Conservation (phyloP, 176 grass and related monocot species). For the Cymbopogon citratus region DNA sequence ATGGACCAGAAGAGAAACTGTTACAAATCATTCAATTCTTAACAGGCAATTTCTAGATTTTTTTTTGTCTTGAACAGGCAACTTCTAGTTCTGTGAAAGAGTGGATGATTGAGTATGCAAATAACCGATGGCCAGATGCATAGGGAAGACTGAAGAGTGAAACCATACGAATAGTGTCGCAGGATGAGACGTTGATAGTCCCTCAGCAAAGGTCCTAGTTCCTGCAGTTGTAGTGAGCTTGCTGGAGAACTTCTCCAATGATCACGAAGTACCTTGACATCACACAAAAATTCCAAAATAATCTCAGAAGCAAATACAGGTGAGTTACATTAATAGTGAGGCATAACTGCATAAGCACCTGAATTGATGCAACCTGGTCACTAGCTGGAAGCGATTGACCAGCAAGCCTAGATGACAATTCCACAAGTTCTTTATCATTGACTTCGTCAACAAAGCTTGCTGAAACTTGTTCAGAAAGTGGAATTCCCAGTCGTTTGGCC, state of each 20-base stretch:
- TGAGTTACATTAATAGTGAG: not conserved
- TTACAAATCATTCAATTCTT: not conserved
- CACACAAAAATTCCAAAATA: slow-evolving; percentile 4
- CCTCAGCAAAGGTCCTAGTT: slow-evolving; percentile 69
- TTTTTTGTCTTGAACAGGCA: too few relatives aligned
- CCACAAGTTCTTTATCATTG: slow-evolving; percentile 76
- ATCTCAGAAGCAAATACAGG: slow-evolving; percentile 3
- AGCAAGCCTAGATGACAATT: slow-evolving; percentile 57
- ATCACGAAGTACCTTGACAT: slow-evolving; percentile 68
- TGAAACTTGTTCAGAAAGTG: slow-evolving; percentile 55
- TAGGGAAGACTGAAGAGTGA: not conserved
- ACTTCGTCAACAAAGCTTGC: slow-evolving; percentile 62
- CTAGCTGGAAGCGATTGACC: slow-evolving; percentile 55
- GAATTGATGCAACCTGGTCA: slow-evolving; percentile 61
- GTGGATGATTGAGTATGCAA: not conserved
- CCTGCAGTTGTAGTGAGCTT: slow-evolving; percentile 64
- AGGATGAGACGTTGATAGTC: slow-evolving; percentile 81
- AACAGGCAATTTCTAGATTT: not conserved
- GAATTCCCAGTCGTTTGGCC: slow-evolving; percentile 69
- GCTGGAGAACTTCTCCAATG: slow-evolving; percentile 64
- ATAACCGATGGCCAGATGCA: not conserved
- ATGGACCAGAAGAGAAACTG: not conserved
- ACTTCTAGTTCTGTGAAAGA: not conserved
- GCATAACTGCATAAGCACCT: slow-evolving; percentile 40
- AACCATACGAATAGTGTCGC: slow-evolving; percentile 42